Evolutionary conservation across 2,329 filamentous ascomycete species (phyloP), one percentile per base, ranked within the genome.

Genomic region (Aspergillus pseudotamarii): DNA sequence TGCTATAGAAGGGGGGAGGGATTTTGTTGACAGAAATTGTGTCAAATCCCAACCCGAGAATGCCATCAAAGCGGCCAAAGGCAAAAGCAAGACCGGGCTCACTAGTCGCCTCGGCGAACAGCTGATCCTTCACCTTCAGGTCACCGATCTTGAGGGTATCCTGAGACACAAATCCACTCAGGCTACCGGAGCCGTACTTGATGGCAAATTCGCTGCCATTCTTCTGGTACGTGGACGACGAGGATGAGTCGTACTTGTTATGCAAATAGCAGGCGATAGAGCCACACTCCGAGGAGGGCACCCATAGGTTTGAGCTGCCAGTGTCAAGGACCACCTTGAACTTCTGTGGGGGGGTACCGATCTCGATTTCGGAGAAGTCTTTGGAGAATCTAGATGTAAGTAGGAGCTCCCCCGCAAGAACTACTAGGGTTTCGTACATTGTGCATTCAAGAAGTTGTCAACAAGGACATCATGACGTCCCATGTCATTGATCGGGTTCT

Each of bases 251-350:
- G 84, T 98, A 99, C 84, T 96, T 99, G 81, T 82, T 89, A 86
- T 99, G 95, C 64, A 99, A 89, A 83, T 94, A 99, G 88, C 95
- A 99, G 69, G 95, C 96, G 76, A 99, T 99, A 76, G 94, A 97
- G 76, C 87, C 89, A 81, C 96, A 99, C 76, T 93, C 86, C 62
- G 88, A 85, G 28, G 94, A 97, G 45, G 96, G 96, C 64, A 99
- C 94, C 96, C 96, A 99, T 68, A 99, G 88, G 85, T 99, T 99
- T 79, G 95, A 98, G 86, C 93, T 97, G 74, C 95, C 95, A 32
- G 95, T 99, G 80, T 99, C 95, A 68, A 99, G 90, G 68, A 99
- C 91, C 71, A 99, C 96, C 88, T 99, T 99, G 89, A 99, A 99
- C 71, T 83, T 86, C 84, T 99, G 95, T 38, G 95, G 90, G 69